Evolutionary conservation across 2,329 filamentous ascomycete species (phyloP).

Genomic region (Pseudocercospora fijiensis): DNA sequence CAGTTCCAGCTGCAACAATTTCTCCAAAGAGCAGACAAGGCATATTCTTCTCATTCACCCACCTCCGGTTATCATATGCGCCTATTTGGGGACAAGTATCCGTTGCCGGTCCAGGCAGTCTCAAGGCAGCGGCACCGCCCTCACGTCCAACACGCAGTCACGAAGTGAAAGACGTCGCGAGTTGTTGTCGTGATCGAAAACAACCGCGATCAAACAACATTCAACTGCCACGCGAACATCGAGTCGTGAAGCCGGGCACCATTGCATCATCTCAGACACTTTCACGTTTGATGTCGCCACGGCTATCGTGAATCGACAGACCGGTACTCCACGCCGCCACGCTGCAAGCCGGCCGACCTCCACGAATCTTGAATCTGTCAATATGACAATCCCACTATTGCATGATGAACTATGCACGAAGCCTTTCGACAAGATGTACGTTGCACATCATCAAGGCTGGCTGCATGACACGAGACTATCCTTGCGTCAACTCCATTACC

Average conservation of each 20-base stretch:
- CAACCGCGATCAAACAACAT: background rate
- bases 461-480: constrained; percentile 14
- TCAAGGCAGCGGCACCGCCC: constrained; percentile 2
- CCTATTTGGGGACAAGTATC: background rate
- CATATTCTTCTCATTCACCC: background rate
- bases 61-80: background rate
- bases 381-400: constrained; percentile 21
- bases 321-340: constrained; percentile 7
- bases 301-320: constrained; percentile 11
- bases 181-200: background rate
- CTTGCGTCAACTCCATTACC: background rate
- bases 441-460: constrained; percentile 6
- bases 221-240: constrained; percentile 1
- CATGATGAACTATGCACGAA: constrained; percentile 10
- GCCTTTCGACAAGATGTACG: background rate
- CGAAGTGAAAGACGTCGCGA: constrained; percentile 4
- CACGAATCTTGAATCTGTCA: constrained; percentile 7
- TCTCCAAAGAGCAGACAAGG: background rate
- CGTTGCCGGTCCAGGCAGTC: background rate
- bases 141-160: background rate
- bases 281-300: constrained; percentile 13
- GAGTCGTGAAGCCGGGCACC: constrained; percentile 12
- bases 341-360: constrained; percentile 7
- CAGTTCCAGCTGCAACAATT: background rate
- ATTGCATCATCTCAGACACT: constrained; percentile 12